Conservation (phyloP, 2,329 filamentous ascomycete species). For the Fusarium hainanense region DNA sequence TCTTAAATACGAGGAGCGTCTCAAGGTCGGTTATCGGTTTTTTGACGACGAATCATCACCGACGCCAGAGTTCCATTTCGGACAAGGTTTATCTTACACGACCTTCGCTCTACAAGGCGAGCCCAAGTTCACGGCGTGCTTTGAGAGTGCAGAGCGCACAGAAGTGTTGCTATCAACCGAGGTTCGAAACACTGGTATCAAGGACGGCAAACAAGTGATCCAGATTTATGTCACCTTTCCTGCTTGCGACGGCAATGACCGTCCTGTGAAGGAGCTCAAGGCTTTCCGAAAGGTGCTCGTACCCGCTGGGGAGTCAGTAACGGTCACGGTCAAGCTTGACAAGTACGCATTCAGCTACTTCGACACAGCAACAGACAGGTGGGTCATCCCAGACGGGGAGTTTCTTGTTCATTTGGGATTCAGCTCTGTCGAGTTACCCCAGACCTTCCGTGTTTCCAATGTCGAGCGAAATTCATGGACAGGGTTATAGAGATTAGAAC, state of each 20-base stretch:
- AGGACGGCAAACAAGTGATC: background rate
- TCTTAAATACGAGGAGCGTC: background rate
- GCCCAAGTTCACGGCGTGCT: fast-evolving
- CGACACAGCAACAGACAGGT: background rate
- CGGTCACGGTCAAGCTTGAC: background rate
- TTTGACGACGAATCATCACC: background rate
- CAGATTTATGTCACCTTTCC: background rate
- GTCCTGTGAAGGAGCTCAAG: constrained; percentile 1
- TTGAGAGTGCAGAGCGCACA: fast-evolving
- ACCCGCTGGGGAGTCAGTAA: fast-evolving
- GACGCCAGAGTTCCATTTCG: constrained; percentile 3
- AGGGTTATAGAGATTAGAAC: background rate
- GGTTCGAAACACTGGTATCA: background rate
- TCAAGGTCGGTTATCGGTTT: constrained; percentile 8
- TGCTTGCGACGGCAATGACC: background rate
- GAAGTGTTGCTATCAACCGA: background rate
- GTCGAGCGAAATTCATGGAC: background rate
- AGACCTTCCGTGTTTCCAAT: background rate
- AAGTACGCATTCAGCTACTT: constrained; percentile 20
- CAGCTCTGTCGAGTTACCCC: background rate
- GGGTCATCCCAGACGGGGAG: background rate
- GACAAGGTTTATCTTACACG: constrained; percentile 5
- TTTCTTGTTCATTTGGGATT: background rate
- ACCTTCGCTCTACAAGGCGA: background rate
- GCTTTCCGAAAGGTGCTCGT: background rate